Evolutionary conservation across 169 alveolate species (phyloP).

Genomic region (Cystoisospora suis): DNA sequence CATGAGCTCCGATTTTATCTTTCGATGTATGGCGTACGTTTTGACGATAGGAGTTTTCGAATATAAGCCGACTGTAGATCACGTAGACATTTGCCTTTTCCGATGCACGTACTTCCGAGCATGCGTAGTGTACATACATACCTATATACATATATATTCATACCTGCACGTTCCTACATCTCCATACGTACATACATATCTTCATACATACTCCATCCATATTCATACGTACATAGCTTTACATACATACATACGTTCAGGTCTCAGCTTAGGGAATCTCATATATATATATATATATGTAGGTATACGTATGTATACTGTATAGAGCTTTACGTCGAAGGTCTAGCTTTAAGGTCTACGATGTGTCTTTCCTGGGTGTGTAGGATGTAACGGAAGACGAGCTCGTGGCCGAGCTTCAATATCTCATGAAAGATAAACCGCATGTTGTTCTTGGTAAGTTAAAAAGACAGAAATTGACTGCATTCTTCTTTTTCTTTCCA

Average conservation of each 20-base stretch:
- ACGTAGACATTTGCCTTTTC: too few species aligned
- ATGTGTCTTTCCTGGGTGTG: background rate
- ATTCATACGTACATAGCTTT: background rate
- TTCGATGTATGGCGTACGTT: too few species aligned
- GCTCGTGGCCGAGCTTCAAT: background rate
- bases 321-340: too few species aligned
- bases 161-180: background rate
- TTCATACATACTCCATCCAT: background rate
- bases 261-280: background rate
- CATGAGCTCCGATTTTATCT: too few species aligned
- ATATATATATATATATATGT: background rate
- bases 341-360: too few species aligned
- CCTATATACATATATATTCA: background rate
- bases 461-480: background rate
- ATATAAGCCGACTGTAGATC: too few species aligned
- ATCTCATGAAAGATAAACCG: background rate
- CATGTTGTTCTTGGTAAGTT: slow-evolving; percentile 19
- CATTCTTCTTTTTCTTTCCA: background rate
- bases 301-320: background rate
- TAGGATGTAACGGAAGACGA: slow-evolving; percentile 15
- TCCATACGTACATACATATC: background rate
- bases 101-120: too few species aligned
- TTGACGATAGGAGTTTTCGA: too few species aligned
- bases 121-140: background rate
- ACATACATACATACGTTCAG: background rate